Percentiles rank a stretch among this genome's conserved stretches.
Evolutionary conservation across 2,329 filamentous ascomycete genomes (phyloP).

Genomic region (Cercospora citrullina): DNA sequence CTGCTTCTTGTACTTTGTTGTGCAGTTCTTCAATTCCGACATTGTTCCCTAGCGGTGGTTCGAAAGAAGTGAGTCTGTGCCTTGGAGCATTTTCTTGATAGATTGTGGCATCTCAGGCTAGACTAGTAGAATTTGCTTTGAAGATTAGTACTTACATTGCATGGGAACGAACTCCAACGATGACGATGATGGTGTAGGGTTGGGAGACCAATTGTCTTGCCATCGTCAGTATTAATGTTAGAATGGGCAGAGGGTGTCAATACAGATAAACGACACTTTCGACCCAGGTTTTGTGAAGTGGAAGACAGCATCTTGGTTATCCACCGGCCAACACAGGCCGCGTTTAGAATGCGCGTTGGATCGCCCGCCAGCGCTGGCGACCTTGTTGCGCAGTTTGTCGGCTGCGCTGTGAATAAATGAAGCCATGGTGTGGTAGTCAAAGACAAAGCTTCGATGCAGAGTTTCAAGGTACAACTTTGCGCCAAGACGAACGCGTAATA

Average conservation of each 20-base stretch:
- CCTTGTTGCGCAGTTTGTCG: conserved; percentile 11
- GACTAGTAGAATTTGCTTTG: not conserved
- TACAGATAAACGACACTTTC: conserved; percentile 38
- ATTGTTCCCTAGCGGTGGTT: conserved; percentile 26
- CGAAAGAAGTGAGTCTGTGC: not conserved
- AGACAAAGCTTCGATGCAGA: not conserved
- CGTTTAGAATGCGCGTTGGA: conserved; percentile 28
- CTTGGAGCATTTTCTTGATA: not conserved
- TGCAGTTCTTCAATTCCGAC: conserved; percentile 32
- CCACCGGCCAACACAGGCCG: conserved; percentile 38
- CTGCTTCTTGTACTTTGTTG: conserved; percentile 23
- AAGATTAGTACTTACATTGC: conserved; percentile 30
- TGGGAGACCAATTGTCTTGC: conserved; percentile 35
- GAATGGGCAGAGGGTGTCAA: not conserved
- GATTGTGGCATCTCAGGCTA: not conserved
- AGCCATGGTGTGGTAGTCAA: conserved; percentile 11
- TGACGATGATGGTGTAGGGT: conserved; percentile 27
- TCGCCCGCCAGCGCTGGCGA: not conserved
- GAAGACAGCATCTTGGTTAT: conserved; percentile 35
- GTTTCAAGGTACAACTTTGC: not conserved
- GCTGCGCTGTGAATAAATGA: conserved; percentile 15
- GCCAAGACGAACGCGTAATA: conserved; percentile 2
- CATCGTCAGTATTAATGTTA: not conserved
- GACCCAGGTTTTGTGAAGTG: conserved; percentile 37
- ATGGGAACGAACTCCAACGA: conserved; percentile 37